These are phyloP conservation scores for Luvunga scandens DNA, from an alignment of 345 rosid genomes.

Conservation along the genomic window DNA sequence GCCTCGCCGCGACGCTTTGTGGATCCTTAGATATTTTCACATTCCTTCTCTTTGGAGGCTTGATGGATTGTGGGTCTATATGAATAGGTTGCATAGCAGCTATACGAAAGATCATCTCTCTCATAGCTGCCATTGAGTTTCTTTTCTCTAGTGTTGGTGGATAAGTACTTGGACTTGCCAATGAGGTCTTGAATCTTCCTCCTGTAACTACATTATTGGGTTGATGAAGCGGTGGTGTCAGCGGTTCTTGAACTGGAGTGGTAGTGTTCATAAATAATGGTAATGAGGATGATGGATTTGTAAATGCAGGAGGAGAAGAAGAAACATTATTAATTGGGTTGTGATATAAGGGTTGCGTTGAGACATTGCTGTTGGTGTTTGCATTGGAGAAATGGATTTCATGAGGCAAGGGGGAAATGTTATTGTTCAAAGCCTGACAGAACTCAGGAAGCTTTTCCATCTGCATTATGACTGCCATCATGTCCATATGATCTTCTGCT, in stretches of 20 bases:
- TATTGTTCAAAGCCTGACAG: conserved; percentile 24
- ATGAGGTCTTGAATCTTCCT: conserved; percentile 24
- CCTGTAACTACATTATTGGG: not conserved
- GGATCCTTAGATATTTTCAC: conserved; percentile 95
- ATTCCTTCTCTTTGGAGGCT: conserved; percentile 84
- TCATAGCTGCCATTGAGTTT: conserved; percentile 66
- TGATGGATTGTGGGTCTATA: conserved; percentile 77
- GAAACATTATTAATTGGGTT: conserved; percentile 1
- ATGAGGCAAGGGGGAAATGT: conserved; percentile 9
- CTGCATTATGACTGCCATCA: conserved; percentile 65
- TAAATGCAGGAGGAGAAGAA: conserved; percentile 2
- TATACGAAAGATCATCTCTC: conserved; percentile 82
- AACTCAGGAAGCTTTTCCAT: conserved; percentile 68
- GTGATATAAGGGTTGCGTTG: conserved; percentile 10
- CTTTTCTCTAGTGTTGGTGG: conserved; percentile 41
- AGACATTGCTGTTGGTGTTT: not conserved
- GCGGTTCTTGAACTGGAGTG: conserved; percentile 26
- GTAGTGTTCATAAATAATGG: conserved; percentile 18
- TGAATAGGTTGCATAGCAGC: conserved; percentile 90
- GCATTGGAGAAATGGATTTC: conserved; percentile 33
- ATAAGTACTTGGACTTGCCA: conserved; percentile 28
- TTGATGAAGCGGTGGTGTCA: conserved; percentile 15
- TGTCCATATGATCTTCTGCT: conserved; percentile 34
- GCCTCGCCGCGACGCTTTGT: conserved; percentile 91
- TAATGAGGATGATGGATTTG: not conserved